A percentile compares a stretch with the other conserved stretches of the same genome.
Conservation (phyloP, 768 basidiomycete genomes). For the Lactifluus subvellereus region DNA sequence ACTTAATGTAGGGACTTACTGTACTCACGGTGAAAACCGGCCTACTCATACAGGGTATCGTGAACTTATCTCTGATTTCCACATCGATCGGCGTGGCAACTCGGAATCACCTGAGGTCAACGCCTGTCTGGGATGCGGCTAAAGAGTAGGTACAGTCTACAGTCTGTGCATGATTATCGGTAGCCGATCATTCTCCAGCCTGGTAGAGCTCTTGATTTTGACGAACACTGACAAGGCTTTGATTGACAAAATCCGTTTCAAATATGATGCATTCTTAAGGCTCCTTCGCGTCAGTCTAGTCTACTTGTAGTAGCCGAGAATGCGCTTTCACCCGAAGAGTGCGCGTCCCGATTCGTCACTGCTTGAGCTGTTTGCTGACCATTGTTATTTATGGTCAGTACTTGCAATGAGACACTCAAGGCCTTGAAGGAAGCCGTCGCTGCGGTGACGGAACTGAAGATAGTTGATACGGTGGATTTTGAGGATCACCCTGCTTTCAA, state of each 20-base stretch:
- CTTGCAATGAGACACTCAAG: slow-evolving; percentile 10
- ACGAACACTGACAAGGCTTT: background rate
- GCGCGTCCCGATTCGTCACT: background rate
- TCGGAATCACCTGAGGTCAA: slow-evolving; percentile 11
- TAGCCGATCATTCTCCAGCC: background rate
- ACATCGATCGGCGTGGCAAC: background rate
- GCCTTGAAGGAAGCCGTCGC: slow-evolving; percentile 2
- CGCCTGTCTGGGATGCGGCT: background rate
- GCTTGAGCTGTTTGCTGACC: background rate
- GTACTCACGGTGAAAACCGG: background rate
- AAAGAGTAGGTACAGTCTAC: slow-evolving; percentile 1
- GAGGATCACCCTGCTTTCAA: slow-evolving; percentile 9
- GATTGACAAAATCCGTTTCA: background rate
- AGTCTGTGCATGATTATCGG: background rate
- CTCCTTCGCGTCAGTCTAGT: background rate
- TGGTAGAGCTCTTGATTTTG: slow-evolving; percentile 6
- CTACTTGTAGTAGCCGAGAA: background rate
- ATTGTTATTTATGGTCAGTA: background rate
- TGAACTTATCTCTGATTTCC: background rate
- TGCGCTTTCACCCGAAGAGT: slow-evolving; percentile 9
- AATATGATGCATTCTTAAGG: slow-evolving; percentile 6
- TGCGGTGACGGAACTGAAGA: slow-evolving; percentile 13
- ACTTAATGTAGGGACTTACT: background rate
- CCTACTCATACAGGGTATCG: background rate
- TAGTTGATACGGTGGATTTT: slow-evolving; percentile 3